Percentiles rank a stretch among this genome's conserved stretches.
Conservation (phyloP, 148 eudicot species). For the Heliamphora exappendiculata region DNA sequence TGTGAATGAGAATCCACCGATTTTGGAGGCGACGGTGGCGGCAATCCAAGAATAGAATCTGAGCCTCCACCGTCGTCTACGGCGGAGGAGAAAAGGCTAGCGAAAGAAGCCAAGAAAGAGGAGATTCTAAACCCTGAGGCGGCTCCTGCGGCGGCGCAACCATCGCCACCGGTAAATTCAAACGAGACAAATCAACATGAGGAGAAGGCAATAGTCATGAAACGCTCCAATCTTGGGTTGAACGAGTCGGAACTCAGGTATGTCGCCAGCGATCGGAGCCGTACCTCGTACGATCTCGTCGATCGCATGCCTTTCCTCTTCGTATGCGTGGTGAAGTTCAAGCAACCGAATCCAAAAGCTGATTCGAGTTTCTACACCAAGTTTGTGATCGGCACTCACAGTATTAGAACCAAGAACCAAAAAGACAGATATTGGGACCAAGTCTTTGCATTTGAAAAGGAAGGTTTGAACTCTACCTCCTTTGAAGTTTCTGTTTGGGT, state of each 20-base stretch:
- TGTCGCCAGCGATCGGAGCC: constrained; percentile 27
- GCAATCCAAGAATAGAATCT: constrained; percentile 11
- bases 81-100: constrained; percentile 13
- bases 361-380: constrained; percentile 43
- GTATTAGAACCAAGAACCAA: constrained; percentile 46
- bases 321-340: constrained; percentile 70
- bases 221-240: constrained; percentile 2
- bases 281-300: constrained; percentile 59
- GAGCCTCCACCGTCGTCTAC: constrained; percentile 15
- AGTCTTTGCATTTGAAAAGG: constrained; percentile 81
- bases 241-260: constrained; percentile 35
- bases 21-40: constrained; percentile 8
- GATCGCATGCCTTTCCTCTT: constrained; percentile 78
- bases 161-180: constrained; percentile 33
- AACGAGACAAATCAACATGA: constrained; percentile 10
- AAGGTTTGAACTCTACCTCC: constrained; percentile 60
- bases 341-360: constrained; percentile 29
- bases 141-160: constrained; percentile 13
- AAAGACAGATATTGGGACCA: constrained; percentile 68
- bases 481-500: constrained; percentile 60
- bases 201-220: constrained; percentile 14
- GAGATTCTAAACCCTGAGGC: constrained; percentile 7
- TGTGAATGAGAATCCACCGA: constrained; percentile 36
- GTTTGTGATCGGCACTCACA: constrained; percentile 75
- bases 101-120: constrained; percentile 16